Evolutionary conservation across 106 monocot species (phyloP).

Genomic region (Dioscorea zingiberensis): DNA sequence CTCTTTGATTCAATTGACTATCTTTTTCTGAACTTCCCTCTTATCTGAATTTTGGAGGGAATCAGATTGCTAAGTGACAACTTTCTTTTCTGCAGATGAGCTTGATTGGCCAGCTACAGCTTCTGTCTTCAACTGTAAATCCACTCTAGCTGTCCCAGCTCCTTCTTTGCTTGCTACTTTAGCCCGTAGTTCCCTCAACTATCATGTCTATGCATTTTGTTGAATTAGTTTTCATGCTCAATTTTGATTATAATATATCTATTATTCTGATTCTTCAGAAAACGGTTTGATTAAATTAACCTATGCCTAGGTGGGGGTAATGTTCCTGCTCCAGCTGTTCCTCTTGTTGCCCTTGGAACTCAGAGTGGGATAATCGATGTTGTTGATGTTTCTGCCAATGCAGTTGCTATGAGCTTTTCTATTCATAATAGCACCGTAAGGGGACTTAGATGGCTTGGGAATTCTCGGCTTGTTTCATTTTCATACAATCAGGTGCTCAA

Average conservation of each 20-base stretch:
- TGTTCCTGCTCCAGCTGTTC: constrained; percentile 91
- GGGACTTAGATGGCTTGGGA: constrained; percentile 98
- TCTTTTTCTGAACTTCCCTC: too few relatives aligned
- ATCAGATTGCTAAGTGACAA: too few relatives aligned
- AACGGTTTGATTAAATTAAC: not conserved
- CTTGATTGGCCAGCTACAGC: constrained; percentile 94
- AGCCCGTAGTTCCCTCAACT: constrained; percentile 57
- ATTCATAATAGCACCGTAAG: constrained; percentile 72
- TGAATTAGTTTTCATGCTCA: not conserved
- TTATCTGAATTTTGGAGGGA: too few relatives aligned
- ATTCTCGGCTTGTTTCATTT: constrained; percentile 95
- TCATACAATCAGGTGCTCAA: constrained; percentile 69
- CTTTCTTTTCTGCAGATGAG: constrained; percentile 61
- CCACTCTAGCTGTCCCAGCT: constrained; percentile 89
- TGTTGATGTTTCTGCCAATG: constrained; percentile 91
- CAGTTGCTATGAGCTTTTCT: constrained; percentile 85
- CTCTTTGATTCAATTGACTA: too few relatives aligned
- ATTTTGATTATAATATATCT: not conserved
- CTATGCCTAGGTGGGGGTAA: constrained; percentile 82
- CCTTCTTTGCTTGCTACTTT: constrained; percentile 94
- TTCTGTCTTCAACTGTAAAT: constrained; percentile 94
- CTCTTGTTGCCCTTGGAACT: constrained; percentile 95
- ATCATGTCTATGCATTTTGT: too few relatives aligned
- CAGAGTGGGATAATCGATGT: constrained; percentile 89
- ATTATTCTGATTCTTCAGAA: too few relatives aligned